Evolutionary conservation across 2,329 filamentous ascomycete species (phyloP).

Genomic region (Aspergillus niger): DNA sequence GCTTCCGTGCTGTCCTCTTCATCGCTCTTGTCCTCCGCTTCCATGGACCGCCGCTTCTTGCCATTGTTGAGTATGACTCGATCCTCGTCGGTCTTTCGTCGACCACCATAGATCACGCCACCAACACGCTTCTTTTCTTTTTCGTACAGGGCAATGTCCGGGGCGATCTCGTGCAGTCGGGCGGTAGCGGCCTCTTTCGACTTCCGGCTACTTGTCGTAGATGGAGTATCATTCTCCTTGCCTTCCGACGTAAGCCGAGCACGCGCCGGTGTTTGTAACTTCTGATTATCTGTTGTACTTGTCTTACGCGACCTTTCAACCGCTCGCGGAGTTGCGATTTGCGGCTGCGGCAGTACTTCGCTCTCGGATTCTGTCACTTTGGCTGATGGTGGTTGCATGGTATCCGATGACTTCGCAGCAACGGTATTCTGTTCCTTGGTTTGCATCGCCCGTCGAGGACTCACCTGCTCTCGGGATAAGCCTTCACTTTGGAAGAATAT

Average conservation of each 20-base stretch:
- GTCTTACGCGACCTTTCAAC: conserved; percentile 32
- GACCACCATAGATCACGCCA: conserved; percentile 63
- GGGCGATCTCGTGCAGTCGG: conserved; percentile 72
- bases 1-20: conserved; percentile 59
- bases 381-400: conserved; percentile 26
- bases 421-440: conserved; percentile 39
- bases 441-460: conserved; percentile 36
- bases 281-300: conserved; percentile 29
- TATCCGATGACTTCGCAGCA: conserved; percentile 16
- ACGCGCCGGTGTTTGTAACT: conserved; percentile 56
- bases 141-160: conserved; percentile 86
- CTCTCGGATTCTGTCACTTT: conserved; percentile 24
- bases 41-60: conserved; percentile 49
- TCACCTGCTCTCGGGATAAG: conserved; percentile 17
- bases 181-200: conserved; percentile 84
- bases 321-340: conserved; percentile 30
- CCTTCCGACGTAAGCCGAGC: conserved; percentile 57
- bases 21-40: conserved; percentile 51
- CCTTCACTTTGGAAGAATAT: conserved; percentile 57
- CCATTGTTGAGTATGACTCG: conserved; percentile 32
- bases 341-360: conserved; percentile 18
- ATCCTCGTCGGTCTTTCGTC: conserved; percentile 48
- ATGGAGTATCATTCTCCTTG: conserved; percentile 84
- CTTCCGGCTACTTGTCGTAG: conserved; percentile 74
- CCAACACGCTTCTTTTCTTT: conserved; percentile 86